A percentile compares a stretch with the other conserved stretches of the same genome.
These are phyloP conservation scores for Chlorella vulgaris DNA, from an alignment of 139 green algal species.

Conservation along the genomic window DNA sequence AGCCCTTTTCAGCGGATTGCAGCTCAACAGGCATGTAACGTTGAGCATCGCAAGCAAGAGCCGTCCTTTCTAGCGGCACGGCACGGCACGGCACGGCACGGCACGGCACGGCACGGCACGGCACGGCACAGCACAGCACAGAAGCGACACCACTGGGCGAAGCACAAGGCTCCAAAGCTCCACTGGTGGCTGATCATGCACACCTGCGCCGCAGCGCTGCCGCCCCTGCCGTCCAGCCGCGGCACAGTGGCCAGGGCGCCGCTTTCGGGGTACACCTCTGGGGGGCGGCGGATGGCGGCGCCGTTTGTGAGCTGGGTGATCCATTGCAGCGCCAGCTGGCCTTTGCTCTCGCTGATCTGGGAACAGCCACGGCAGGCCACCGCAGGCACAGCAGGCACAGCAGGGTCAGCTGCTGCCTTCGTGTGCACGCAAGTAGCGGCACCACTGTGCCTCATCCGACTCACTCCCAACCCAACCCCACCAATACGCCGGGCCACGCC, in stretches of 20 bases:
- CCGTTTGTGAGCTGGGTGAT: slow-evolving; percentile 6
- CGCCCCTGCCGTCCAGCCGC: not conserved
- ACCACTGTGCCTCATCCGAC: not conserved
- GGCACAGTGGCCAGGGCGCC: slow-evolving; percentile 2
- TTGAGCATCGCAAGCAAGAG: not conserved
- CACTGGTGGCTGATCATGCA: not conserved
- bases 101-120: not conserved
- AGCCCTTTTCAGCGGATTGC: too few relatives aligned
- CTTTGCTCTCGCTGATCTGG: slow-evolving; percentile 17
- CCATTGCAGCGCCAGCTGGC: not conserved
- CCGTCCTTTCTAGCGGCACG: not conserved
- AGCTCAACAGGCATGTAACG: not conserved
- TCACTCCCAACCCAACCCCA: not conserved
- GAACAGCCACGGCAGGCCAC: too few relatives aligned
- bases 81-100: not conserved
- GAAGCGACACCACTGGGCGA: not conserved
- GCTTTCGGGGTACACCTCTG: not conserved
- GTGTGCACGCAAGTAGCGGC: not conserved
- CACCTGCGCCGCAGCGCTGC: slow-evolving; percentile 7
- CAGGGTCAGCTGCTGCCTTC: not conserved
- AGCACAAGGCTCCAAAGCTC: not conserved
- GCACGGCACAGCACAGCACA: not conserved
- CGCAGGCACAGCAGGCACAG: not conserved
- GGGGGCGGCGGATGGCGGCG: not conserved
- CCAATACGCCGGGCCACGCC: not conserved